phyloP scores from a whole-genome alignment of 352 stramenopile species.

The Pythium oligandrum region DNA sequence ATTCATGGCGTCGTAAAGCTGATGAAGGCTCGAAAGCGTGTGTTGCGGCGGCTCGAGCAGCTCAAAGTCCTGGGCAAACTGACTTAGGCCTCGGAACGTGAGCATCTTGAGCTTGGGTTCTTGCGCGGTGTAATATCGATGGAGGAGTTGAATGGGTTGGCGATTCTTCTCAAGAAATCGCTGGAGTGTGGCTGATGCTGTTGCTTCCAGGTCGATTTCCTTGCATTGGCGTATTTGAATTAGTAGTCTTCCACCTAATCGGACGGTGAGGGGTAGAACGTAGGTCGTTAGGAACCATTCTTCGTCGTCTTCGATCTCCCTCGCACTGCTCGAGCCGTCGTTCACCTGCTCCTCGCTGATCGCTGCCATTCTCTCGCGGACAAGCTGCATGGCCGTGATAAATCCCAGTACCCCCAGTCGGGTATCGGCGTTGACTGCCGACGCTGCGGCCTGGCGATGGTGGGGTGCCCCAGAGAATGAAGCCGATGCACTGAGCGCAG shows the following conservation, averaged over 20 bases:
- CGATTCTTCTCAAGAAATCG: constrained; percentile 31
- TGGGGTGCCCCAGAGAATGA: too few species aligned
- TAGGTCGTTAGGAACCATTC: constrained; percentile 60
- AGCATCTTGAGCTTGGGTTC: constrained; percentile 47
- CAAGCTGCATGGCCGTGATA: constrained; percentile 50
- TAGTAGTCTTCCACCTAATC: constrained; percentile 38
- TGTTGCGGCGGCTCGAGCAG: constrained; percentile 18
- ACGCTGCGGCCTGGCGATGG: not conserved
- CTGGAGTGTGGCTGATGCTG: constrained; percentile 13
- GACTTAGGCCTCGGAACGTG: constrained; percentile 41
- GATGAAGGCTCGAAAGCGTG: constrained; percentile 31
- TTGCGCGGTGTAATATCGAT: constrained; percentile 48
- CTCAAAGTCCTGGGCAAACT: constrained; percentile 45
- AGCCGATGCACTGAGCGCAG: not conserved
- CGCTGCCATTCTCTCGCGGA: constrained; percentile 44
- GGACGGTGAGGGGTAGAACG: constrained; percentile 43
- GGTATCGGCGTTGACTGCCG: constrained; percentile 8
- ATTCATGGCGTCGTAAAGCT: constrained; percentile 54
- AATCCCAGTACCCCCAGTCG: constrained; percentile 41
- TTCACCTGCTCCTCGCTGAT: constrained; percentile 33
- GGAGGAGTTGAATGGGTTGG: constrained; percentile 33
- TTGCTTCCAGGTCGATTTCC: constrained; percentile 41
- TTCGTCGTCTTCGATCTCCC: constrained; percentile 55
- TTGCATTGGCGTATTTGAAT: constrained; percentile 48
- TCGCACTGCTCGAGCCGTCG: constrained; percentile 10